phyloP scores from a whole-genome alignment of 2,329 filamentous ascomycete species.

The Claviceps purpurea region DNA sequence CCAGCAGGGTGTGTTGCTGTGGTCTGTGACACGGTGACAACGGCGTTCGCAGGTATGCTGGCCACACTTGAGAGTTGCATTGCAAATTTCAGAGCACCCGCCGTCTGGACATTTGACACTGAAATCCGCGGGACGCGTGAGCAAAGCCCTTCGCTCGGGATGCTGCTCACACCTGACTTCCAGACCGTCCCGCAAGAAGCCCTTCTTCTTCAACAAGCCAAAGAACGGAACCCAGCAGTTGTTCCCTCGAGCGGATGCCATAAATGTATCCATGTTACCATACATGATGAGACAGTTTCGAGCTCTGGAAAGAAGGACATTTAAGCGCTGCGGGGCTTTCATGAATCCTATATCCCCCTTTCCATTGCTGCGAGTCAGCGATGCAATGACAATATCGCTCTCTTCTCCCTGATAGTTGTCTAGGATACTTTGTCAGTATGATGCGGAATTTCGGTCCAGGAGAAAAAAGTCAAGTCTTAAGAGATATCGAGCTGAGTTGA shows the following conservation, averaged over 20 bases:
- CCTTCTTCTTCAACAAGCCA: slow-evolving; percentile 34
- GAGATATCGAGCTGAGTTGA: not conserved
- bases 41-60: slow-evolving; percentile 42
- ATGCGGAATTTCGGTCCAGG: not conserved
- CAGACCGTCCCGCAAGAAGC: slow-evolving; percentile 45
- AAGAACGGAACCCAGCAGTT: not conserved
- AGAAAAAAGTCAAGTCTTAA: not conserved
- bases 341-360: slow-evolving; percentile 59
- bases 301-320: slow-evolving; percentile 57
- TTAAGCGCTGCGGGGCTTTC: slow-evolving; percentile 48
- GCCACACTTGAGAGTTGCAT: slow-evolving; percentile 37
- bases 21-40: slow-evolving; percentile 50
- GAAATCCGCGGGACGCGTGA: slow-evolving; percentile 44
- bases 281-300: slow-evolving; percentile 54
- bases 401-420: slow-evolving; percentile 75
- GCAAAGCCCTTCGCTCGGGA: slow-evolving; percentile 29
- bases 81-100: slow-evolving; percentile 50
- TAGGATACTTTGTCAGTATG: slow-evolving; percentile 12
- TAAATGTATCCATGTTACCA: slow-evolving; percentile 56
- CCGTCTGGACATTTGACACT: slow-evolving; percentile 51
- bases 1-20: slow-evolving; percentile 31
- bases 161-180: slow-evolving; percentile 49
- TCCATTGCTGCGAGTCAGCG: slow-evolving; percentile 53
- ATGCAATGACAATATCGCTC: slow-evolving; percentile 56
- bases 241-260: slow-evolving; percentile 13